These are phyloP conservation scores for Vickermania spadyakhi DNA, from an alignment of 208 protist species.

Conservation along the genomic window DNA sequence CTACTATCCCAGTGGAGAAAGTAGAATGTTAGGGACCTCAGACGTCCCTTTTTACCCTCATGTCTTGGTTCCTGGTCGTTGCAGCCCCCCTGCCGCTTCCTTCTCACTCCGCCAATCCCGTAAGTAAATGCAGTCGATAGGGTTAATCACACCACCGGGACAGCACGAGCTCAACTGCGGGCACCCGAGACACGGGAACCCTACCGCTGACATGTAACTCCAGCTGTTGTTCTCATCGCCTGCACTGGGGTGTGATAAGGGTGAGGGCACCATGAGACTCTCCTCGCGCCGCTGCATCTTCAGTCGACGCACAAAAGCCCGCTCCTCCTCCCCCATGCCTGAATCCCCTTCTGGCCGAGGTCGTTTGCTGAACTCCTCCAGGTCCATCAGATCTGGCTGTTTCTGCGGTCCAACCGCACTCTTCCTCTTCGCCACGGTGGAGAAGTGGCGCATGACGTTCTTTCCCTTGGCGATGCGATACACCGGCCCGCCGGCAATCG, in stretches of 20 bases:
- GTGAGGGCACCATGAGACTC: neutral
- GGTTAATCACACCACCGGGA: slow-evolving; percentile 35
- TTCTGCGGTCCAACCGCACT: too few species aligned
- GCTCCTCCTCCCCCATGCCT: too few species aligned
- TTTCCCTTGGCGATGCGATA: neutral
- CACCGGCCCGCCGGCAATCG: neutral
- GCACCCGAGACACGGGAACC: slow-evolving; percentile 71
- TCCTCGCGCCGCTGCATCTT: neutral
- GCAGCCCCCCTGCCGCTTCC: neutral
- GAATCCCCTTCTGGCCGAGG: too few species aligned
- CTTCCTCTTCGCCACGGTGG: too few species aligned
- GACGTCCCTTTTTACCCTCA: too few species aligned
- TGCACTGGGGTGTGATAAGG: neutral
- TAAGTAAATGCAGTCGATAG: slow-evolving; percentile 19
- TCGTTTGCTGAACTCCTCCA: too few species aligned
- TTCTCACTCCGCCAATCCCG: slow-evolving; percentile 27
- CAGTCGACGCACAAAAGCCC: neutral
- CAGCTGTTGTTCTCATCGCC: slow-evolving; percentile 18
- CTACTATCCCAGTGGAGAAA: too few species aligned
- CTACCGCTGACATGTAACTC: slow-evolving; percentile 65
- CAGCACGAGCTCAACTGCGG: slow-evolving; percentile 55
- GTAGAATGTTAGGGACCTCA: too few species aligned
- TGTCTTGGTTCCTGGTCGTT: too few species aligned
- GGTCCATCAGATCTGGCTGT: too few species aligned
- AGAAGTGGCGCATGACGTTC: slow-evolving; percentile 1